These are phyloP conservation scores for Aquilaria yunnanensis DNA, from an alignment of 345 rosid species.

Conservation along the genomic window DNA sequence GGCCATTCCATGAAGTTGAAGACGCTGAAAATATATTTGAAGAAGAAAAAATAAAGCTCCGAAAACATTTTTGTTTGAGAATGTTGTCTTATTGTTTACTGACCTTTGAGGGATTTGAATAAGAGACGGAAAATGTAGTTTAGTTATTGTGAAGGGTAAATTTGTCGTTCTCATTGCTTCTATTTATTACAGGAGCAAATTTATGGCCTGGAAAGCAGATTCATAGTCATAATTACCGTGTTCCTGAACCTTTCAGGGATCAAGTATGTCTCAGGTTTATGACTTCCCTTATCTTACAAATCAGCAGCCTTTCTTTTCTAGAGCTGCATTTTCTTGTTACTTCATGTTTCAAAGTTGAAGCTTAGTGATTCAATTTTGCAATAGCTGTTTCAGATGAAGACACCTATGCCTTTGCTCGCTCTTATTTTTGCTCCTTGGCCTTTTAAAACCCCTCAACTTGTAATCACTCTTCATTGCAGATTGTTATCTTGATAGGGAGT, in stretches of 20 bases:
- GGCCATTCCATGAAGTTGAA: no score
- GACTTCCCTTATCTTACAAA: slow-evolving; percentile 4
- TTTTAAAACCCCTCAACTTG: not conserved
- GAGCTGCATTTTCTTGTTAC: not conserved
- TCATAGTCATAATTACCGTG: slow-evolving; percentile 83
- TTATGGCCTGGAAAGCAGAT: slow-evolving; percentile 89
- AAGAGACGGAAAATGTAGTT: no score
- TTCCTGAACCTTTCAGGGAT: slow-evolving; percentile 53
- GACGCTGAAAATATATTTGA: no score
- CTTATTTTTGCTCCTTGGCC: slow-evolving; percentile 9
- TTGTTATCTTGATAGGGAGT: slow-evolving; percentile 64
- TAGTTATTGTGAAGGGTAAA: not conserved
- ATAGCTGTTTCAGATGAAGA: not conserved
- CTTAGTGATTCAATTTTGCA: no score
- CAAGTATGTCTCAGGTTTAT: slow-evolving; percentile 42
- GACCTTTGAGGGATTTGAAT: no score
- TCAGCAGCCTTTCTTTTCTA: not conserved
- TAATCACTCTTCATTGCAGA: slow-evolving; percentile 26
- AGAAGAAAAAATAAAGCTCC: no score
- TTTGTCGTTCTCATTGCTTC: not conserved
- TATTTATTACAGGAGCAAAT: slow-evolving; percentile 41
- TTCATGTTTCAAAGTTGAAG: no score
- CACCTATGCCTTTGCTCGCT: slow-evolving; percentile 6
- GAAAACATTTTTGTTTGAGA: no score
- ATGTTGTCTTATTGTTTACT: no score